phyloP scores from a whole-genome alignment of 2,329 filamentous ascomycete genomes.

The Elsinoe fawcettii region DNA sequence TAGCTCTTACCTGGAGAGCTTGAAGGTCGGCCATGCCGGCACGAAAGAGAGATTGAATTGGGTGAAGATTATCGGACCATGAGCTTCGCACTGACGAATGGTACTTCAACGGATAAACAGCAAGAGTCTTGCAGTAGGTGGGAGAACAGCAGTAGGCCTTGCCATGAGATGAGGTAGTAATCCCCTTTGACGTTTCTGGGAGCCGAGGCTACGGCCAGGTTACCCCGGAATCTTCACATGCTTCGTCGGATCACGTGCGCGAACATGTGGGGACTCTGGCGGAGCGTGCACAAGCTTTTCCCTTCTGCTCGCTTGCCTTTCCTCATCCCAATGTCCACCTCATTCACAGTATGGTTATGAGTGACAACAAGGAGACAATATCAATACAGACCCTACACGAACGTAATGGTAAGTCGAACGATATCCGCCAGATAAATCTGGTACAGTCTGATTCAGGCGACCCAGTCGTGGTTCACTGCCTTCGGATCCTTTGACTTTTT shows the following conservation, averaged over 20 bases:
- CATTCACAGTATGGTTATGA: too few relatives aligned
- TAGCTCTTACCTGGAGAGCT: slow-evolving; percentile 8
- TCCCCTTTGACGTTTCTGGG: not conserved
- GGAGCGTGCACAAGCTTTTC: too few relatives aligned
- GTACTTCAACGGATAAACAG: too few relatives aligned
- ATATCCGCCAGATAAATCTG: too few relatives aligned
- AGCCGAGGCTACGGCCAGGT: not conserved
- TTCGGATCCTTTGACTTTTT: too few relatives aligned
- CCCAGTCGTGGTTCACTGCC: too few relatives aligned
- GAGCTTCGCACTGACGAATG: not conserved
- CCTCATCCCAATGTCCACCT: too few relatives aligned
- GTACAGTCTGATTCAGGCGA: too few relatives aligned
- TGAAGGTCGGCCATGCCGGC: slow-evolving; percentile 12
- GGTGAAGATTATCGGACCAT: not conserved
- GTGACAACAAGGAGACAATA: too few relatives aligned
- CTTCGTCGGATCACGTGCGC: not conserved
- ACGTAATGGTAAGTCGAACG: too few relatives aligned
- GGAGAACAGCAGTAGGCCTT: not conserved
- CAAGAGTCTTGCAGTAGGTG: not conserved
- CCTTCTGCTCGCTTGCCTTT: too few relatives aligned
- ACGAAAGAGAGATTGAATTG: not conserved
- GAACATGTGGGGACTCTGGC: not conserved
- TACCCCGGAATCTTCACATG: slow-evolving; percentile 4
- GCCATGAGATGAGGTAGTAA: not conserved
- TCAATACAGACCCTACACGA: too few relatives aligned